Percentiles rank a stretch among this genome's conserved stretches.
Evolutionary conservation across 23 red algal species (phyloP).

Genomic region (Gracilaria gracilis): DNA sequence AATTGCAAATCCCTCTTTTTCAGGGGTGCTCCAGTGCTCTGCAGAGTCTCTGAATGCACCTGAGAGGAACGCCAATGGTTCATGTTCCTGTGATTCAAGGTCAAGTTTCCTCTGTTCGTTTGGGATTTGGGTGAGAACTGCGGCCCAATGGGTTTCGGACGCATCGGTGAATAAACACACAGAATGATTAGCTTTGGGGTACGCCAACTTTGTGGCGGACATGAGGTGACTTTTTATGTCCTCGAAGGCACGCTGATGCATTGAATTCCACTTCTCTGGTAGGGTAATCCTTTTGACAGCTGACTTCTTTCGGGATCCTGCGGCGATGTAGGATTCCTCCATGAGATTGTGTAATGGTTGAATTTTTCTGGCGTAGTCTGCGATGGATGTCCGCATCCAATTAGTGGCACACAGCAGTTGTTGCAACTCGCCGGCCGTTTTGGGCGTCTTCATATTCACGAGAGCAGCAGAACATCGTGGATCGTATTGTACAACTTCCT

Average conservation of each 20-base stretch:
- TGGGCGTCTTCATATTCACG: slow-evolving; percentile 12
- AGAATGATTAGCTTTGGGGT: neutral
- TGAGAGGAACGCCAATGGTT: slow-evolving; percentile 36
- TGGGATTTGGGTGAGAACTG: slow-evolving; percentile 38
- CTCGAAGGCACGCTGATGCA: neutral
- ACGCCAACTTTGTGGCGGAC: neutral
- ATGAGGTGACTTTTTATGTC: slow-evolving; percentile 18
- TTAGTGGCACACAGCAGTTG: too few species aligned
- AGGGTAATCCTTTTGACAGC: neutral
- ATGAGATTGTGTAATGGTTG: too few species aligned
- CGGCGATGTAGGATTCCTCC: slow-evolving; percentile 16
- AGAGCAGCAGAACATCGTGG: neutral
- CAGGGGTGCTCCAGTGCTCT: too few species aligned
- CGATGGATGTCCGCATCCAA: too few species aligned
- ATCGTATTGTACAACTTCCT: neutral
- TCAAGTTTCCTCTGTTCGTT: neutral
- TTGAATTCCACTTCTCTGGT: neutral
- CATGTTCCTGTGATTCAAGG: slow-evolving; percentile 38
- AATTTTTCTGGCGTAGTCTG: too few species aligned
- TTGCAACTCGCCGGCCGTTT: slow-evolving; percentile 15
- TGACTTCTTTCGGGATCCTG: slow-evolving; percentile 6
- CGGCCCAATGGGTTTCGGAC: slow-evolving; percentile 44
- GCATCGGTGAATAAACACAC: slow-evolving; percentile 50
- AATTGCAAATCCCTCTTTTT: too few species aligned
- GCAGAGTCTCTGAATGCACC: neutral